A percentile compares a stretch with the other conserved stretches of the same genome.
Conservation (phyloP, 768 basidiomycete genomes). For the Tylopilus plumbeoviolaceoides region DNA sequence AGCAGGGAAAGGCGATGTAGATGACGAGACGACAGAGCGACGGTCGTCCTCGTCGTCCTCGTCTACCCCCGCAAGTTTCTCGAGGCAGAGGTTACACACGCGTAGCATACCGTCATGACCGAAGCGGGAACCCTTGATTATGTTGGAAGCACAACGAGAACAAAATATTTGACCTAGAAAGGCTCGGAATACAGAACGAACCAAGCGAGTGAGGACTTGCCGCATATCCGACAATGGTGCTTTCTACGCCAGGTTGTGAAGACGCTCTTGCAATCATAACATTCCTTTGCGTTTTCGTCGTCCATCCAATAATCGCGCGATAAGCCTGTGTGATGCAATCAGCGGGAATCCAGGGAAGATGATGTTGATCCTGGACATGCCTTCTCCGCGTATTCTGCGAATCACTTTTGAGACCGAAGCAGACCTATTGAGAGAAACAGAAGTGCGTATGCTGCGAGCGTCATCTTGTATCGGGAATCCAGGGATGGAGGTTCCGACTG, state of each 20-base stretch:
- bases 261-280: slow-evolving; percentile 91
- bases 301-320: slow-evolving; percentile 99
- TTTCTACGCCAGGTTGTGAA: slow-evolving; percentile 95
- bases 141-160: slow-evolving; percentile 93
- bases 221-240: slow-evolving; percentile 97
- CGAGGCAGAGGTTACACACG: slow-evolving; percentile 93
- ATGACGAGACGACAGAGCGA: slow-evolving; percentile 72
- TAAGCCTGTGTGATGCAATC: slow-evolving; percentile 47
- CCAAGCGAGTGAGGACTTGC: slow-evolving; percentile 37
- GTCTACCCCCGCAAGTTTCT: slow-evolving; percentile 82
- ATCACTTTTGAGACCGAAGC: slow-evolving; percentile 91
- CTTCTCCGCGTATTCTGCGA: slow-evolving; percentile 86
- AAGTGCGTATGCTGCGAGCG: slow-evolving; percentile 78
- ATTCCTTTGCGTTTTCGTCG: slow-evolving; percentile 92
- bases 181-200: not conserved
- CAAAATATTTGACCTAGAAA: slow-evolving; percentile 91
- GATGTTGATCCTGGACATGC: slow-evolving; percentile 33
- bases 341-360: slow-evolving; percentile 3
- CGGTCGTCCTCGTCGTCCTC: slow-evolving; percentile 89
- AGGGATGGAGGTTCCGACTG: slow-evolving; percentile 76
- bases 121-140: slow-evolving; percentile 91
- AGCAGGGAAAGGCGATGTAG: slow-evolving; percentile 66
- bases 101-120: slow-evolving; percentile 94
- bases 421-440: slow-evolving; percentile 64
- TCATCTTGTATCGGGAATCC: slow-evolving; percentile 93